Percentiles rank a stretch among this genome's conserved stretches.
Conservation (phyloP, 2,329 filamentous ascomycete genomes). For the Tolypocladium ophioglossoides region DNA sequence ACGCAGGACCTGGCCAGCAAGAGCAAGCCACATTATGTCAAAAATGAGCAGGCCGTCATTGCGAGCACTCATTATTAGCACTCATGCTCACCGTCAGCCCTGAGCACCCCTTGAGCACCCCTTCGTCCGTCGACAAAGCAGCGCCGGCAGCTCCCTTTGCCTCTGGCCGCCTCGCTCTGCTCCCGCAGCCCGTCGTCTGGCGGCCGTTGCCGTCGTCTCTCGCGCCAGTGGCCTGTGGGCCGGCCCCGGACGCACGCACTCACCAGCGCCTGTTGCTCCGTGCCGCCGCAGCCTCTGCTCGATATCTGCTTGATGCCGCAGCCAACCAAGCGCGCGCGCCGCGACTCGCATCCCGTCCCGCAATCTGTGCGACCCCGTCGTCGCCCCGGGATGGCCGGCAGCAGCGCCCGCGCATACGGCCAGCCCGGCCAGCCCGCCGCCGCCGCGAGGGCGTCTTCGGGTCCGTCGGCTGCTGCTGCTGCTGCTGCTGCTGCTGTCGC, state of each 20-base stretch:
- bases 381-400: constrained; percentile 1
- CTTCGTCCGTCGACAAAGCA: no score
- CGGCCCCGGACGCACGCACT: background rate
- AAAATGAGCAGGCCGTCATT: background rate
- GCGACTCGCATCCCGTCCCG: background rate
- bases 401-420: background rate
- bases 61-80: no score
- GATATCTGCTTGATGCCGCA: background rate
- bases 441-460: background rate
- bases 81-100: background rate
- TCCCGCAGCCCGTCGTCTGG: background rate
- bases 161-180: background rate
- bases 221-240: no score
- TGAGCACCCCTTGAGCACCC: no score
- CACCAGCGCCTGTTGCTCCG: no score
- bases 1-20: background rate
- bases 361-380: background rate
- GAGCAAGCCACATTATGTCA: background rate
- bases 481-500: background rate
- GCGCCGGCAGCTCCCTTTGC: no score
- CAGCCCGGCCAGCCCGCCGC: background rate
- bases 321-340: background rate
- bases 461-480: background rate
- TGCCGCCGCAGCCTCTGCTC: background rate
- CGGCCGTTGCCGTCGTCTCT: no score